Percentiles rank a stretch among this genome's conserved stretches.
These are phyloP conservation scores for Solanum dulcamara DNA, from an alignment of 257 asterid species.

Conservation along the genomic window DNA sequence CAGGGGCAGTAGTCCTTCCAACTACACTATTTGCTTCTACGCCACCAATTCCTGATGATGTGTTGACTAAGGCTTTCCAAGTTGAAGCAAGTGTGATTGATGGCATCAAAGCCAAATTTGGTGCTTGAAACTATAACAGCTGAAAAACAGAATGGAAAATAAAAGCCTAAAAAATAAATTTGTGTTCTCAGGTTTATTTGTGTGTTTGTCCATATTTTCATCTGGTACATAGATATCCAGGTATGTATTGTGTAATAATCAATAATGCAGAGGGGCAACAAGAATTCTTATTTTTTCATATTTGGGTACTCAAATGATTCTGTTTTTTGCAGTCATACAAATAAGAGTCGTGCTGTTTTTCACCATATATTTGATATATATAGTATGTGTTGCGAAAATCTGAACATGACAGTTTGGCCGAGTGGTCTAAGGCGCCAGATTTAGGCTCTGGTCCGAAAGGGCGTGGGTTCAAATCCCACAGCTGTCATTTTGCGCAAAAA, in stretches of 20 bases:
- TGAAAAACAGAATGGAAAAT: not conserved
- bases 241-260: not conserved
- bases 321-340: not conserved
- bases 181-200: not conserved
- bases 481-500: slow-evolving; percentile 34
- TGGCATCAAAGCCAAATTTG: slow-evolving; percentile 35
- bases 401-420: slow-evolving; percentile 82
- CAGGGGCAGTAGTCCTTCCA: slow-evolving; percentile 19
- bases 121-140: not conserved
- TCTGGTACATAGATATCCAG: not conserved
- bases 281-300: not conserved
- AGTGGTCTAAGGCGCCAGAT: slow-evolving; percentile 99
- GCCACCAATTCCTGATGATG: slow-evolving; percentile 43
- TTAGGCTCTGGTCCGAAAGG: slow-evolving; percentile 99
- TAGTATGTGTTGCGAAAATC: not conserved
- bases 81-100: slow-evolving; percentile 24
- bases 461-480: slow-evolving; percentile 99
- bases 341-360: not conserved
- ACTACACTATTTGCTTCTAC: slow-evolving; percentile 30
- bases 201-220: not conserved
- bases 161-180: not conserved
- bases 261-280: not conserved
- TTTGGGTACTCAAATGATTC: not conserved
- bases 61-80: slow-evolving; percentile 39
- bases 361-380: not conserved